phyloP scores from a whole-genome alignment of 1,284 basidiomycete genomes.

The Papiliotrema nemorosa region DNA sequence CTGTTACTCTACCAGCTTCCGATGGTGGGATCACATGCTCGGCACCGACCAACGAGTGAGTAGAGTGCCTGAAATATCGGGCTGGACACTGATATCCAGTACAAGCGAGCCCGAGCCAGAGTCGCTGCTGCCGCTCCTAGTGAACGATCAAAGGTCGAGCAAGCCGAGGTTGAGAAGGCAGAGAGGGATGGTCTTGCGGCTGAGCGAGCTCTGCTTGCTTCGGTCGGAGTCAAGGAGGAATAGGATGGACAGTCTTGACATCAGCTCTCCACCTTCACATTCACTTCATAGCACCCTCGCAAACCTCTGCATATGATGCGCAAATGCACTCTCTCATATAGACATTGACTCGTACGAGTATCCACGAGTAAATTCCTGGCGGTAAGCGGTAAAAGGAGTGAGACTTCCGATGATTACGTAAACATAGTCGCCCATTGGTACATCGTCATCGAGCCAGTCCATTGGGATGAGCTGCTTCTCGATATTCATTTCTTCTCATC shows the following conservation, averaged over 20 bases:
- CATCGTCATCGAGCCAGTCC: no score
- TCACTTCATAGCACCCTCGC: neutral
- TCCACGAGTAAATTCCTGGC: no score
- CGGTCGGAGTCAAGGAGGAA: neutral
- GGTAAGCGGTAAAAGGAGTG: no score
- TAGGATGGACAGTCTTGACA: neutral
- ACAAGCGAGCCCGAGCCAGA: constrained; percentile 67
- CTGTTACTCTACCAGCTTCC: constrained; percentile 87
- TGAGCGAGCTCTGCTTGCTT: constrained; percentile 53
- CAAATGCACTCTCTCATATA: no score
- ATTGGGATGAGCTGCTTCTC: no score
- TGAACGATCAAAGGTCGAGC: constrained; percentile 49
- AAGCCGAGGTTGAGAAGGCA: constrained; percentile 54
- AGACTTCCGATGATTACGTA: no score
- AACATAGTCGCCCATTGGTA: no score
- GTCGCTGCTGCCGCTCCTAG: constrained; percentile 56
- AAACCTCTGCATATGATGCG: no score
- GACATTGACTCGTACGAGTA: no score
- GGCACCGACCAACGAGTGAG: constrained; percentile 68
- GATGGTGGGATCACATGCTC: constrained; percentile 82
- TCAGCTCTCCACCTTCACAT: neutral
- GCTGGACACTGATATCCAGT: constrained; percentile 51
- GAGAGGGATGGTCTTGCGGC: constrained; percentile 69
- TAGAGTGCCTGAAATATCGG: neutral
- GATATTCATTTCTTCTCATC: no score